phyloP scores from a whole-genome alignment of 805 yeast genomes.

The Myxozyma lipomycoides region DNA sequence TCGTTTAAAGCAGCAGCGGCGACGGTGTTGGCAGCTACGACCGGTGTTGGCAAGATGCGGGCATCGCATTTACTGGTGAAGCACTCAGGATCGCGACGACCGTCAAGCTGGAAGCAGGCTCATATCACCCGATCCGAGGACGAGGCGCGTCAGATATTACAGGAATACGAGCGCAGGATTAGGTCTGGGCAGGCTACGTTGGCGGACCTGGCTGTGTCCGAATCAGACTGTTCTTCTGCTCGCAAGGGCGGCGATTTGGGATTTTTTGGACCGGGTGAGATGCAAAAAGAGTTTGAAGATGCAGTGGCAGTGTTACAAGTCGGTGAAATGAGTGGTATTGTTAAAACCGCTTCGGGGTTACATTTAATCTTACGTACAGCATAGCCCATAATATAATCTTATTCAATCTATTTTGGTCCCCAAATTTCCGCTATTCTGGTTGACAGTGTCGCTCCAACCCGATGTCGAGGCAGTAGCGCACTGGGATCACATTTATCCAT shows the following conservation, averaged over 20 bases:
- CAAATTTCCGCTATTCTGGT: slow-evolving; percentile 53
- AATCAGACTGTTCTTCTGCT: slow-evolving; percentile 86
- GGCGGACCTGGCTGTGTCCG: slow-evolving; percentile 69
- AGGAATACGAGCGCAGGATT: slow-evolving; percentile 54
- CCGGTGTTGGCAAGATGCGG: slow-evolving; percentile 60
- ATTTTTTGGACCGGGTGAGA: slow-evolving; percentile 78
- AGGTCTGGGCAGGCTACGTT: slow-evolving; percentile 62
- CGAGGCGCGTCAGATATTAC: slow-evolving; percentile 65
- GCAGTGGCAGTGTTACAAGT: slow-evolving; percentile 78
- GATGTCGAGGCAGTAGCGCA: slow-evolving; percentile 44
- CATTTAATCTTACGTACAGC: slow-evolving; percentile 86
- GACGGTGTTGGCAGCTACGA: slow-evolving; percentile 26
- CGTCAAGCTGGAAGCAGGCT: slow-evolving; percentile 83
- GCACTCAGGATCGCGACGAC: slow-evolving; percentile 79
- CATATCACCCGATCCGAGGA: slow-evolving; percentile 75
- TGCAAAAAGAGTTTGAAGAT: slow-evolving; percentile 93
- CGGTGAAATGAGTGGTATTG: slow-evolving; percentile 77
- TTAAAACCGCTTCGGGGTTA: slow-evolving; percentile 87
- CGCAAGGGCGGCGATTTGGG: slow-evolving; percentile 91
- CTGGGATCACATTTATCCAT: slow-evolving; percentile 3
- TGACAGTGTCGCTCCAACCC: slow-evolving; percentile 51
- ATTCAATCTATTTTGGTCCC: slow-evolving; percentile 40
- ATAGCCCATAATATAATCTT: background rate
- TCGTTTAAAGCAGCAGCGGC: slow-evolving; percentile 30
- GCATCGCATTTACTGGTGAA: slow-evolving; percentile 80